These are phyloP conservation scores for Yarrowia sp. DNA, from an alignment of 805 yeast species.

Conservation along the genomic window DNA sequence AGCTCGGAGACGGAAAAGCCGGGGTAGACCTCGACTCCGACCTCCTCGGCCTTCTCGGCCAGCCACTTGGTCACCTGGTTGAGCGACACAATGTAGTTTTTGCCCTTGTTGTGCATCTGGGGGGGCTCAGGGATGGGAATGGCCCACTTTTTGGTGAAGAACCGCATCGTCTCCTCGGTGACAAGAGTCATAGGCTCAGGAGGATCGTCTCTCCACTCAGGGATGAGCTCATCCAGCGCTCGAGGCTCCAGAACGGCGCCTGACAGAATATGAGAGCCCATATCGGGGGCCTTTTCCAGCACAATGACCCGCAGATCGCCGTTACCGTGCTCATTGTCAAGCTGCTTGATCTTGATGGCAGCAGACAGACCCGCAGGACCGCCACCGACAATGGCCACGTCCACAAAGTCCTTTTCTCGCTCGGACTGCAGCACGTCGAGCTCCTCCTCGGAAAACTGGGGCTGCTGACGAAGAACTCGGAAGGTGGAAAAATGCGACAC, in stretches of 20 bases:
- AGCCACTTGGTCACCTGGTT: constrained; percentile 81
- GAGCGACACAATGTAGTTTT: constrained; percentile 82
- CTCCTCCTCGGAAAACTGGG: constrained; percentile 35
- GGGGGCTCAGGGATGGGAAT: constrained; percentile 92
- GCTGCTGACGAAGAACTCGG: constrained; percentile 4
- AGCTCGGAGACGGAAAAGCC: constrained; percentile 86
- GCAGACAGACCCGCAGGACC: constrained; percentile 98
- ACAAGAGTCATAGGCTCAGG: constrained; percentile 75
- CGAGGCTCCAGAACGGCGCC: constrained; percentile 95
- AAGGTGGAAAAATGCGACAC: constrained; percentile 17
- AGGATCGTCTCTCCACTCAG: constrained; percentile 58
- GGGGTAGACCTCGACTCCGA: constrained; percentile 94
- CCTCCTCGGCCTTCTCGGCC: constrained; percentile 86
- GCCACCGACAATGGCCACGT: constrained; percentile 95
- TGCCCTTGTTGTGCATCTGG: constrained; percentile 77
- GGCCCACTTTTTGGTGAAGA: constrained; percentile 64
- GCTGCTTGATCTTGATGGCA: constrained; percentile 86
- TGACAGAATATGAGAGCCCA: constrained; percentile 90
- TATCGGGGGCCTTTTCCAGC: constrained; percentile 88
- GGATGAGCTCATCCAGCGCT: constrained; percentile 83
- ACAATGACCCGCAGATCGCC: constrained; percentile 85
- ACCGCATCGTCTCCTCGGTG: constrained; percentile 74
- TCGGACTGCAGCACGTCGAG: constrained; percentile 53
- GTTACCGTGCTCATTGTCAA: constrained; percentile 69
- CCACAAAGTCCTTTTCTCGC: constrained; percentile 85